A percentile compares a stretch with the other conserved stretches of the same genome.
These are phyloP conservation scores for Dichotomocladium elegans DNA, from an alignment of 371 early-diverging fungal species.

Conservation along the genomic window DNA sequence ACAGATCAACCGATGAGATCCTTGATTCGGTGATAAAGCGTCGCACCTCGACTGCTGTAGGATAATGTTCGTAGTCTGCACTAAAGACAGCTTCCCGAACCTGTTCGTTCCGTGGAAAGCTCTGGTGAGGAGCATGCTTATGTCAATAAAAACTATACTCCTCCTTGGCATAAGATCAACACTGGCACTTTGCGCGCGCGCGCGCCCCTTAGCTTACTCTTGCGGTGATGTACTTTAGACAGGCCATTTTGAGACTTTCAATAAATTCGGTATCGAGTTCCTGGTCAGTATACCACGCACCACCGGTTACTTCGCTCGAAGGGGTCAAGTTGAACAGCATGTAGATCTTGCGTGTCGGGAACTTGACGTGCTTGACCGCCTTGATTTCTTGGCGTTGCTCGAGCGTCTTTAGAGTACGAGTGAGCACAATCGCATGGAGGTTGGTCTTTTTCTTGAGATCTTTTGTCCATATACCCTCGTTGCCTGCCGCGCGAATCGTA, in stretches of 20 bases:
- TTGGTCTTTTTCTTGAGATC: constrained; percentile 85
- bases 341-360: constrained; percentile 89
- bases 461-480: constrained; percentile 91
- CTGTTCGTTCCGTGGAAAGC: constrained; percentile 58
- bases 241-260: constrained; percentile 72
- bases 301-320: constrained; percentile 94
- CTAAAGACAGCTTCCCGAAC: constrained; percentile 52
- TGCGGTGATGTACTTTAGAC: constrained; percentile 71
- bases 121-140: no score
- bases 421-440: constrained; percentile 80
- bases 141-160: no score
- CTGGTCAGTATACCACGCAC: constrained; percentile 97
- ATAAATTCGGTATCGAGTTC: constrained; percentile 95
- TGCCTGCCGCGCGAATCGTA: constrained; percentile 76
- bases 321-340: constrained; percentile 90
- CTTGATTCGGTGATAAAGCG: constrained; percentile 67
- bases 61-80: constrained; percentile 60
- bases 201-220: no score
- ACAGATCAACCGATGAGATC: constrained; percentile 73
- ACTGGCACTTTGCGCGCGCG: no score
- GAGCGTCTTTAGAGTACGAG: constrained; percentile 76
- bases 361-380: constrained; percentile 92
- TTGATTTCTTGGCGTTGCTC: constrained; percentile 89
- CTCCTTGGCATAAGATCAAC: background rate
- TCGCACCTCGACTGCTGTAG: constrained; percentile 68